phyloP scores from a whole-genome alignment of 2,329 filamentous ascomycete species.

The Talaromyces sp. region DNA sequence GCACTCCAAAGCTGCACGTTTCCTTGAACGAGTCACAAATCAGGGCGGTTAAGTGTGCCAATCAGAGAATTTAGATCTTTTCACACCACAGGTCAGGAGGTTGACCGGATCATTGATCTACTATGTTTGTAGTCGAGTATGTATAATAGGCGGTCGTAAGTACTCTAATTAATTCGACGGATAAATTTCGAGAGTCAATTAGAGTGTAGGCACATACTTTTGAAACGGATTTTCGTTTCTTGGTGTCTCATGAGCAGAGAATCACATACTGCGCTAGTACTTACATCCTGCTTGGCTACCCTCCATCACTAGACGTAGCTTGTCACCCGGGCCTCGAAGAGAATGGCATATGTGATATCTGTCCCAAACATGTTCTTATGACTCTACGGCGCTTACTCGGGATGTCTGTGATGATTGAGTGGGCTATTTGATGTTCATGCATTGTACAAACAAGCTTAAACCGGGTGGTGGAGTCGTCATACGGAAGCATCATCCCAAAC shows the following conservation, averaged over 20 bases:
- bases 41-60: conserved; percentile 4
- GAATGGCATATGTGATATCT: background rate
- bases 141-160: background rate
- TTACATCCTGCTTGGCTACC: background rate
- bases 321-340: background rate
- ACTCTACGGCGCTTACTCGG: background rate
- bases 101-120: background rate
- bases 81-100: conserved; percentile 9
- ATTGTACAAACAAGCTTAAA: background rate
- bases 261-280: background rate
- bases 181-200: background rate
- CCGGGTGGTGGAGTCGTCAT: background rate
- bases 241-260: background rate
- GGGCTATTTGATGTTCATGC: background rate
- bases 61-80: background rate
- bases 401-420: background rate
- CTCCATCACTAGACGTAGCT: background rate
- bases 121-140: background rate
- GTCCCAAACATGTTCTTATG: background rate
- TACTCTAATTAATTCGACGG: background rate
- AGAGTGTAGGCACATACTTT: background rate
- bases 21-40: conserved; percentile 9
- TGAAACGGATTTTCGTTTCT: background rate
- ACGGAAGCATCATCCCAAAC: conserved; percentile 43
- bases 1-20: conserved; percentile 10